Percentiles rank a stretch among this genome's conserved stretches.
These are phyloP conservation scores for Adansonia grandidieri DNA, from an alignment of 441 rosid species.

Conservation along the genomic window DNA sequence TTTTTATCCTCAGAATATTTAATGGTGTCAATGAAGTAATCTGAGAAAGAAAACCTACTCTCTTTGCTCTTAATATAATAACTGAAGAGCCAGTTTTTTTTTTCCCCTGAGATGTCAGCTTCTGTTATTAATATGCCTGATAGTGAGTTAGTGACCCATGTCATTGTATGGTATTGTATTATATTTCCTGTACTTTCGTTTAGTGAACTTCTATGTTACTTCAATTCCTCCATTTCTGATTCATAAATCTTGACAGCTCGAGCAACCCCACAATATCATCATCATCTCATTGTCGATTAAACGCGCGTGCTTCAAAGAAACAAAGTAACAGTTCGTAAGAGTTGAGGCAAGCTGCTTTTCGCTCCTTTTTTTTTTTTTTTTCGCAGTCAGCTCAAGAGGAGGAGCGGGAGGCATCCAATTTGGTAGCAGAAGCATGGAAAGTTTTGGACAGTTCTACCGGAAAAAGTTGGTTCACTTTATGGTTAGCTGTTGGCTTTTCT, in stretches of 20 bases:
- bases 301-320: constrained; percentile 52
- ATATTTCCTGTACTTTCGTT: neutral
- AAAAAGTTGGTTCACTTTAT: constrained; percentile 33
- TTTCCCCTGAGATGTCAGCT: constrained; percentile 24
- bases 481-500: neutral
- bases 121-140: constrained; percentile 18
- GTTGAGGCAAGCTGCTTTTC: neutral
- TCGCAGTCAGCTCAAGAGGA: constrained; percentile 1
- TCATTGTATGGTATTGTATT: neutral
- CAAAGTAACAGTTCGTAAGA: constrained; percentile 4
- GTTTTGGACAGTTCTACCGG: neutral
- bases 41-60: constrained; percentile 19
- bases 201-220: neutral
- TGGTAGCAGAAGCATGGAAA: constrained; percentile 4
- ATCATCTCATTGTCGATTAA: constrained; percentile 28
- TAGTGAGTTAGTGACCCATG: neutral
- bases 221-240: constrained; percentile 29
- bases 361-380: too few relatives aligned
- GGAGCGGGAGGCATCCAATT: constrained; percentile 9
- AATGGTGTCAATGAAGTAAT: constrained; percentile 6
- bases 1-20: constrained; percentile 14
- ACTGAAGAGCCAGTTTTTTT: neutral
- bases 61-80: neutral
- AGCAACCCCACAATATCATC: constrained; percentile 28
- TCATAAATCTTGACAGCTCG: neutral